A percentile compares a stretch with the other conserved stretches of the same genome.
phyloP scores from a whole-genome alignment of 208 protist genomes.

The Borovskyia barvae region DNA sequence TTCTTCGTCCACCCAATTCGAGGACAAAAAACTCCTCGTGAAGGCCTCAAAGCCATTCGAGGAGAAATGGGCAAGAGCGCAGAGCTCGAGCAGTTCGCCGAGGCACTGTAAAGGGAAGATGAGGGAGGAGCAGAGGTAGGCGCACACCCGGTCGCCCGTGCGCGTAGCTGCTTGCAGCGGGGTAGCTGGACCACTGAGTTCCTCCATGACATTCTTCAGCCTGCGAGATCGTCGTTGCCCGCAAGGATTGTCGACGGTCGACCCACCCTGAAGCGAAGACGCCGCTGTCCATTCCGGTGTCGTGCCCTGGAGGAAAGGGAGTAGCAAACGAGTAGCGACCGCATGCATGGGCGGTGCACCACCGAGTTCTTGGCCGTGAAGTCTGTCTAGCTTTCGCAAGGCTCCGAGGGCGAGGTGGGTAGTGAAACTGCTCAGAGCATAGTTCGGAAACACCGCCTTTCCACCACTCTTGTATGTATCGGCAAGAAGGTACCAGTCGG shows the following conservation, averaged over 20 bases:
- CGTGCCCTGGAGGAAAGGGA: slow-evolving; percentile 26
- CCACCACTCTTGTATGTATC: slow-evolving; percentile 40
- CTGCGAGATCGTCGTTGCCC: slow-evolving; percentile 21
- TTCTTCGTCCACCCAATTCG: slow-evolving; percentile 60
- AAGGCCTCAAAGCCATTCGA: slow-evolving; percentile 53
- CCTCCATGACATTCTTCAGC: slow-evolving; percentile 13
- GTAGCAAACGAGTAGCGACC: slow-evolving; percentile 9
- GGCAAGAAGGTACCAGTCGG: slow-evolving; percentile 69
- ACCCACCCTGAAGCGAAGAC: slow-evolving; percentile 8
- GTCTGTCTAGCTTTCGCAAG: slow-evolving; percentile 50
- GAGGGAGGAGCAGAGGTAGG: slow-evolving; percentile 40
- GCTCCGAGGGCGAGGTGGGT: slow-evolving; percentile 38
- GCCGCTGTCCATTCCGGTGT: slow-evolving; percentile 20
- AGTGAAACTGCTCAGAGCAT: slow-evolving; percentile 31
- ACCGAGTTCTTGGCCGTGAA: slow-evolving; percentile 27
- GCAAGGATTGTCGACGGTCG: slow-evolving; percentile 18
- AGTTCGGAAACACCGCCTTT: slow-evolving; percentile 73
- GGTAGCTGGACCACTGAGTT: not conserved
- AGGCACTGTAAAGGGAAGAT: slow-evolving; percentile 83
- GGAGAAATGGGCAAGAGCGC: slow-evolving; percentile 49
- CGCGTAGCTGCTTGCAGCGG: not conserved
- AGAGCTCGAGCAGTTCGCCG: slow-evolving; percentile 65
- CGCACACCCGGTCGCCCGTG: not conserved
- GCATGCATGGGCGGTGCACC: slow-evolving; percentile 14
- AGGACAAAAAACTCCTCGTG: slow-evolving; percentile 45